phyloP scores from a whole-genome alignment of 768 basidiomycete genomes.

The Leccinellum luteum region DNA sequence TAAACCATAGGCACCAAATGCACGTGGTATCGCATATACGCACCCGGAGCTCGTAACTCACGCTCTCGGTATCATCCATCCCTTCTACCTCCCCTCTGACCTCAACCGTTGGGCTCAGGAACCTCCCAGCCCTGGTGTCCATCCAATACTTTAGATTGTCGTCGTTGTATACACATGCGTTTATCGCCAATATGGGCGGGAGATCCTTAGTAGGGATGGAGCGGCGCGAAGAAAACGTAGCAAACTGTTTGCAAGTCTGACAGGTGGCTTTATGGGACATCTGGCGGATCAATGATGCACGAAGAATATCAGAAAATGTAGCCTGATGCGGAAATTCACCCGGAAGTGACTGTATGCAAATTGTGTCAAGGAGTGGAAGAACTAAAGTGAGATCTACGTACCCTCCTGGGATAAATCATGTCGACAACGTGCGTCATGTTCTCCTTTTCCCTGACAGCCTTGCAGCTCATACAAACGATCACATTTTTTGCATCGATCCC shows the following conservation, averaged over 20 bases:
- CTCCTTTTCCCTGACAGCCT: conserved; percentile 67
- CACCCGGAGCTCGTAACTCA: conserved; percentile 73
- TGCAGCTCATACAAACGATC: conserved; percentile 74
- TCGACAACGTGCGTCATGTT: conserved; percentile 83
- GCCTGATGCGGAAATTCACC: conserved; percentile 38
- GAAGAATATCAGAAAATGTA: conserved; percentile 68
- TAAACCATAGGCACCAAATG: background rate
- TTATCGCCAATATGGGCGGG: conserved; percentile 84
- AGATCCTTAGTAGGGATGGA: conserved; percentile 62
- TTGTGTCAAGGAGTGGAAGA: background rate
- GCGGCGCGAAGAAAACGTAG: conserved; percentile 68
- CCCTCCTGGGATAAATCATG: conserved; percentile 82
- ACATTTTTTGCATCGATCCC: conserved; percentile 77
- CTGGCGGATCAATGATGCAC: conserved; percentile 74
- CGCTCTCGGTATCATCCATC: conserved; percentile 51
- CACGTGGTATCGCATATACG: conserved; percentile 23
- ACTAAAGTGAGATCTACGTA: conserved; percentile 29
- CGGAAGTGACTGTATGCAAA: conserved; percentile 28
- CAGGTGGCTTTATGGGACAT: conserved; percentile 87
- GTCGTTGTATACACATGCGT: conserved; percentile 76
- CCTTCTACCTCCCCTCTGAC: conserved; percentile 61
- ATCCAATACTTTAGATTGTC: conserved; percentile 77
- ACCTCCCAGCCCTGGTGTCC: conserved; percentile 45
- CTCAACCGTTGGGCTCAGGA: conserved; percentile 56
- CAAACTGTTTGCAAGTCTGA: conserved; percentile 73